phyloP scores from a whole-genome alignment of 495 filamentous ascomycete genomes.

The Tricharina praecox region DNA sequence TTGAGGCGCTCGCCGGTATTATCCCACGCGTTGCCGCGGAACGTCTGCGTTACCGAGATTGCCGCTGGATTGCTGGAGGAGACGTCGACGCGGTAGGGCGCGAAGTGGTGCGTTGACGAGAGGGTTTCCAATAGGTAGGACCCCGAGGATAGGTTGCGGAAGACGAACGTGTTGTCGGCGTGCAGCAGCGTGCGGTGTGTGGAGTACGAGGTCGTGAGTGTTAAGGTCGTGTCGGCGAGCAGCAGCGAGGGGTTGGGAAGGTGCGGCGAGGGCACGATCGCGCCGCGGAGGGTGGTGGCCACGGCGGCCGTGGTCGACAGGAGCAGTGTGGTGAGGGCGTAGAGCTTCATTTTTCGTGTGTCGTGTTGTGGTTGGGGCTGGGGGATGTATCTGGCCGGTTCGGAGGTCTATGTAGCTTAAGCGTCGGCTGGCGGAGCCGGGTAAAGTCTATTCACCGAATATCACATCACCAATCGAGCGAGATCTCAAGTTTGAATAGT shows the following conservation, averaged over 20 bases:
- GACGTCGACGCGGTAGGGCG: slow-evolving; percentile 61
- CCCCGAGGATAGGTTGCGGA: slow-evolving; percentile 46
- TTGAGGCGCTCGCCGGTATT: slow-evolving; percentile 49
- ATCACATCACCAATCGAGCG: no score
- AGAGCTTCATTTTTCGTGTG: slow-evolving; percentile 23
- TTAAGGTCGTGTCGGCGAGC: slow-evolving; percentile 54
- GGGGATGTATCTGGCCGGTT: no score
- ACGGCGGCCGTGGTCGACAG: slow-evolving; percentile 14
- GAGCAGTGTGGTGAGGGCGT: slow-evolving; percentile 8
- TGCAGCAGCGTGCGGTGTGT: slow-evolving; percentile 42
- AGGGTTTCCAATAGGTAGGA: slow-evolving; percentile 71
- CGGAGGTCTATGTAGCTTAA: no score
- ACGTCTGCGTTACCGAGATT: slow-evolving; percentile 60
- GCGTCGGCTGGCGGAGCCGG: no score
- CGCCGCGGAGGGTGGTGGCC: slow-evolving; percentile 14
- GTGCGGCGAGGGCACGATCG: slow-evolving; percentile 18
- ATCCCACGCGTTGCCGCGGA: slow-evolving; percentile 70
- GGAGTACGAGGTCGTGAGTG: slow-evolving; percentile 40
- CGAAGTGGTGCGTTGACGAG: slow-evolving; percentile 53
- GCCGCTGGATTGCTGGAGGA: slow-evolving; percentile 31
- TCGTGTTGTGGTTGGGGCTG: no score
- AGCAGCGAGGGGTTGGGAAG: slow-evolving; percentile 42
- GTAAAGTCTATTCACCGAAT: no score
- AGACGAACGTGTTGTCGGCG: slow-evolving; percentile 49
- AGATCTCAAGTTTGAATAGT: no score